Evolutionary conservation across 2,329 filamentous ascomycete species (phyloP).

Genomic region (Pseudogymnoascus sp.): DNA sequence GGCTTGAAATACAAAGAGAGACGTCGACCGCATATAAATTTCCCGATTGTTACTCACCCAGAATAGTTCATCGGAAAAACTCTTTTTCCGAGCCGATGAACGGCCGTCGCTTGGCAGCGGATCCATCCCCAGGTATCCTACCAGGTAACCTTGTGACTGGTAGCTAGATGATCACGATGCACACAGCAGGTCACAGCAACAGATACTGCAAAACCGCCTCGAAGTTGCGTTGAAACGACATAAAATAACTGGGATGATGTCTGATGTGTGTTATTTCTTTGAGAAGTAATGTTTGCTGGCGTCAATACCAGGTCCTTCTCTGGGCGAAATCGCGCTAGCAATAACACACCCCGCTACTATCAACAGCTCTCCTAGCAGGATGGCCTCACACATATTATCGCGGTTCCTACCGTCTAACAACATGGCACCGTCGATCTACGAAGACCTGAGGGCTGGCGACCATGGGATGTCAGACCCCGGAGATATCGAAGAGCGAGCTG

Average conservation of each 20-base stretch:
- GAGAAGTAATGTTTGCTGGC: slow-evolving; percentile 3
- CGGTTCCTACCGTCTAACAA: slow-evolving; percentile 29
- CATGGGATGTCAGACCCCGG: slow-evolving; percentile 24
- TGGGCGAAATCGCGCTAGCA: slow-evolving; percentile 8
- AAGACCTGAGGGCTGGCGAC: slow-evolving; percentile 30
- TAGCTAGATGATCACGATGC: background rate
- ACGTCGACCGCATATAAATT: slow-evolving; percentile 9
- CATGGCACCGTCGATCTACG: slow-evolving; percentile 31
- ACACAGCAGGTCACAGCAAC: background rate
- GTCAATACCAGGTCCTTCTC: background rate
- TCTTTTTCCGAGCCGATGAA: slow-evolving; percentile 9
- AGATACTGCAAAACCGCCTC: background rate
- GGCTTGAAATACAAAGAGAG: background rate
- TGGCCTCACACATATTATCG: slow-evolving; percentile 31
- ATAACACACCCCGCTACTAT: slow-evolving; percentile 1
- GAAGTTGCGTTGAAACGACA: background rate
- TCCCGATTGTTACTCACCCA: slow-evolving; percentile 13
- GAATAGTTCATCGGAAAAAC: slow-evolving; percentile 12
- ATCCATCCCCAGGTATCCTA: slow-evolving; percentile 8
- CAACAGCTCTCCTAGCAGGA: slow-evolving; percentile 22
- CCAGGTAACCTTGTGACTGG: slow-evolving; percentile 11
- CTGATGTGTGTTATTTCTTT: background rate
- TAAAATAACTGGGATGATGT: background rate
- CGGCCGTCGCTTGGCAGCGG: slow-evolving; percentile 7
- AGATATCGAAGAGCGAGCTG: slow-evolving; percentile 30